Conservation (phyloP, 192 early-diverging fungal species). For the Funneliformis mosseae region DNA sequence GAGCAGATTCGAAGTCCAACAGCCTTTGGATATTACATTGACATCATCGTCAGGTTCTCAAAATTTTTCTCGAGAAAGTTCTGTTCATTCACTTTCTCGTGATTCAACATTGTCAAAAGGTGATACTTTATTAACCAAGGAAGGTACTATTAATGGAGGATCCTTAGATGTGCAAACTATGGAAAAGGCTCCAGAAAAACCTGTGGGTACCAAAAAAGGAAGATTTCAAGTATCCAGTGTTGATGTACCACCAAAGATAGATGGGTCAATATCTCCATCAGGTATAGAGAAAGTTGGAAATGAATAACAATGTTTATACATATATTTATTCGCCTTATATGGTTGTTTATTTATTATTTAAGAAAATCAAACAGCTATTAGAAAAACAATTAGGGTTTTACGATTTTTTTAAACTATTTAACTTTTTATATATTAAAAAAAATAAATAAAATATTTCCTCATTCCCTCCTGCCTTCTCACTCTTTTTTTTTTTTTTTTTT, state of each 20-base stretch:
- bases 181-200: conserved; percentile 25
- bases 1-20: conserved; percentile 4
- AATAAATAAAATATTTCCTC: background rate
- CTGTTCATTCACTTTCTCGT: conserved; percentile 9
- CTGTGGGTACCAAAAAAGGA: conserved; percentile 21
- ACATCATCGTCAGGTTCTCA: background rate
- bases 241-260: conserved; percentile 14
- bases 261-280: conserved; percentile 16
- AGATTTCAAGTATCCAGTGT: conserved; percentile 33
- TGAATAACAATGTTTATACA: background rate
- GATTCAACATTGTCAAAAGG: background rate
- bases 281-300: conserved; percentile 17
- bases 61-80: conserved; percentile 3
- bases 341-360: background rate
- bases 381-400: background rate
- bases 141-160: background rate
- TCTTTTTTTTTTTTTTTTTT: background rate
- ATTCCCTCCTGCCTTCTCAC: background rate
- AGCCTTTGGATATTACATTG: background rate
- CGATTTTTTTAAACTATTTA: background rate
- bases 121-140: background rate
- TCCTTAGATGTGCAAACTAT: background rate
- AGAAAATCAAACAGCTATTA: background rate
- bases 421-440: background rate
- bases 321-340: background rate